Base-by-base conservation (phyloP, 2,329 filamentous ascomycete genomes). In the Cytospora piceae region DNA sequence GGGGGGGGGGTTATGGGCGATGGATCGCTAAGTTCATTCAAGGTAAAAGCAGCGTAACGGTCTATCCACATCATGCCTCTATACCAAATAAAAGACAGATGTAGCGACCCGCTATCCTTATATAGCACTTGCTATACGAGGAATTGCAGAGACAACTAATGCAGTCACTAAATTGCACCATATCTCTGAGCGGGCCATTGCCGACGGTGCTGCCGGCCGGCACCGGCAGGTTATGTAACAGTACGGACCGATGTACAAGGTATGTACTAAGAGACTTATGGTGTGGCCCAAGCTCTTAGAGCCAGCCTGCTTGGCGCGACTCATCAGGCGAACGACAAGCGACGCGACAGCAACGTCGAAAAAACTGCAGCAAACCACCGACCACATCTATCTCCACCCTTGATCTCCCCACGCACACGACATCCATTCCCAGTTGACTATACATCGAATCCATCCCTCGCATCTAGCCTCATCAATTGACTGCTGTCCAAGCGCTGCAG, bases 251-350 rank as follows among this genome's bases (percentile, higher is more conserved):
- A 29, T 29, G 27, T n/a, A n/a, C n/a, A n/a, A n/a, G 32, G 12
- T 2, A 31, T 14, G 24, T 55, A 62, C 60, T 5, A 9, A 51
- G 37, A 29, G 55, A 56, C 12, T 37, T 32, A 32, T 54, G 37
- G 46, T 14, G 58, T 65, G 66, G 63, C 27, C 66, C 66, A 55
- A 59, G 66, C 66, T 61, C 51, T 24, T 17, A 34, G n/a, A 57
- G 51, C 27, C 22, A 8, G 31, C 53, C 58, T 39, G 39, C 53
- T 55, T 22, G 61, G 24, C 27, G 29, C 34, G 39, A 53, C 61
- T 59, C 61, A 57, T 54, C 42, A 29, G 39, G 27, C 62, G 29
- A 39, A 53, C 54, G 46, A 53, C 60, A 51, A 57, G 63, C 66
- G 63, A 62, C 60, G 54, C 58, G 58, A 42, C 22, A 32, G 34